Percentiles rank a stretch among this genome's conserved stretches.
phyloP scores from a whole-genome alignment of 2,329 filamentous ascomycete species.

The Neoarthrinium moseri region DNA sequence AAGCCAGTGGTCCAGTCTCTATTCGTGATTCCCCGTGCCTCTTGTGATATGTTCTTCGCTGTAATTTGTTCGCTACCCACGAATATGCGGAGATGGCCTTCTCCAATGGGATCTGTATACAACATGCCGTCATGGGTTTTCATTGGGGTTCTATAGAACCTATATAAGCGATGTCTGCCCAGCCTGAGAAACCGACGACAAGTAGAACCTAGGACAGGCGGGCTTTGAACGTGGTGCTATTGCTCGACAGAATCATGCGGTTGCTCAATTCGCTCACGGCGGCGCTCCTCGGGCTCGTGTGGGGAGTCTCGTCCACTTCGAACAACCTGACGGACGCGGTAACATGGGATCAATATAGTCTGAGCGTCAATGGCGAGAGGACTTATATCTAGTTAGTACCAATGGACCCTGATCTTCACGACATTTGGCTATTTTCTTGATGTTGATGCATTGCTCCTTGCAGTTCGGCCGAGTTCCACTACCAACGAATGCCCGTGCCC shows the following conservation, averaged over 20 bases:
- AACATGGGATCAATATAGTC: conserved; percentile 50
- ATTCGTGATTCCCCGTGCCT: background rate
- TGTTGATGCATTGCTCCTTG: conserved; percentile 16
- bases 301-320: conserved; percentile 29
- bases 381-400: conserved; percentile 40
- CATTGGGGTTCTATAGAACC: too few relatives aligned
- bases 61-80: too few relatives aligned
- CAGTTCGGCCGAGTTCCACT: conserved; percentile 49
- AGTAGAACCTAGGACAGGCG: too few relatives aligned
- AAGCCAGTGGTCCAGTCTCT: background rate
- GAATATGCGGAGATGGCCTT: too few relatives aligned
- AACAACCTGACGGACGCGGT: conserved; percentile 42
- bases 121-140: too few relatives aligned
- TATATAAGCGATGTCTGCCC: too few relatives aligned
- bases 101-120: too few relatives aligned
- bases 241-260: background rate
- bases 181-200: too few relatives aligned
- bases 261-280: background rate
- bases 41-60: too few relatives aligned
- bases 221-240: too few relatives aligned
- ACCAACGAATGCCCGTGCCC: conserved; percentile 50
- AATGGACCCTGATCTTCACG: background rate
- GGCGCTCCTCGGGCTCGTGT: conserved; percentile 11
- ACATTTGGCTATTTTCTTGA: background rate
- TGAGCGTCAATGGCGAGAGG: conserved; percentile 46